Conservation (phyloP, 2,329 filamentous ascomycete species). For the Trichoderma oligosporum region DNA sequence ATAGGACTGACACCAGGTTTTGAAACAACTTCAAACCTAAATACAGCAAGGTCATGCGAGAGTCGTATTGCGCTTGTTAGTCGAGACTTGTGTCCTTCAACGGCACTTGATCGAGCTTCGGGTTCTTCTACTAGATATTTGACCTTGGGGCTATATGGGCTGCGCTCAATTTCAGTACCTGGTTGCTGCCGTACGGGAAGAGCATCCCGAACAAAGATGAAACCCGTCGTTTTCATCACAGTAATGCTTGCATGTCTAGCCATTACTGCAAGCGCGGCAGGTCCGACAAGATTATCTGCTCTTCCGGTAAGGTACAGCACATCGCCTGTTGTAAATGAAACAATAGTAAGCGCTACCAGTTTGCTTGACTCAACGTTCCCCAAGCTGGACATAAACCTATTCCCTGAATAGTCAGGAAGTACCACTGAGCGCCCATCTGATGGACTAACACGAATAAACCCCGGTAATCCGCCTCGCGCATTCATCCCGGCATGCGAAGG, state of each 20-base stretch:
- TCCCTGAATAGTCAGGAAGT: slow-evolving; percentile 14
- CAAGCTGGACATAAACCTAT: slow-evolving; percentile 16
- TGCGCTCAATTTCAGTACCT: slow-evolving; percentile 13
- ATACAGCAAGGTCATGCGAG: slow-evolving; percentile 14
- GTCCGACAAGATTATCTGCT: slow-evolving; percentile 9
- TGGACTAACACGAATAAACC: slow-evolving; percentile 14
- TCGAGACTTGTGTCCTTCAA: slow-evolving; percentile 1
- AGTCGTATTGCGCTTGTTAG: slow-evolving; percentile 5
- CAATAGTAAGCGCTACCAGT: slow-evolving; percentile 4
- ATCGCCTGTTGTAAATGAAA: slow-evolving; percentile 15
- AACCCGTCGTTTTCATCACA: slow-evolving; percentile 12
- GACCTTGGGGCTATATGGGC: slow-evolving; percentile 14
- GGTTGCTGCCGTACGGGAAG: slow-evolving; percentile 13
- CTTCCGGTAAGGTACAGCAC: slow-evolving; percentile 10
- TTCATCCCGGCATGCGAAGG: slow-evolving; percentile 15
- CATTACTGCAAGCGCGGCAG: slow-evolving; percentile 4
- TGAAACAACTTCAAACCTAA: slow-evolving; percentile 6
- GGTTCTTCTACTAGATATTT: slow-evolving; percentile 15
- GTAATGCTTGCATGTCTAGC: slow-evolving; percentile 14
- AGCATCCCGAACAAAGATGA: slow-evolving; percentile 9
- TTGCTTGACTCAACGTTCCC: slow-evolving; percentile 12
- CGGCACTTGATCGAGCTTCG: slow-evolving; percentile 2
- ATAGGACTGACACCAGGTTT: neutral
- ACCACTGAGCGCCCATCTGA: slow-evolving; percentile 10
- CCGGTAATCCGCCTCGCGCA: slow-evolving; percentile 9